Base-by-base conservation (phyloP, 345 rosid genomes). In the Alliaria petiolata region DNA sequence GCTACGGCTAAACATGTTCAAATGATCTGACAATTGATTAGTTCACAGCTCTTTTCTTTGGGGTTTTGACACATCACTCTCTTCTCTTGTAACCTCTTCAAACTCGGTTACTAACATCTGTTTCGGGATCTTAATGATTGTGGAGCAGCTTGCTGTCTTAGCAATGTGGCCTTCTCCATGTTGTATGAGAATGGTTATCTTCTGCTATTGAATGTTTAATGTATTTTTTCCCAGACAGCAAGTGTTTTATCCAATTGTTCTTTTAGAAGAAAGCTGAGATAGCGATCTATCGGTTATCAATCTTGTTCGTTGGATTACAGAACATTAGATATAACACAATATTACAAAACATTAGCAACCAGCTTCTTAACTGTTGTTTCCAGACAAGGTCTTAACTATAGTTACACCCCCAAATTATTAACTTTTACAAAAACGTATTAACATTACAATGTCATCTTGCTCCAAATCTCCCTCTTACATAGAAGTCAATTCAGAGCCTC, bases 311-410 rank as follows among this genome's bases (percentile, higher is more conserved):
- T n/a, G n/a, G n/a, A n/a, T n/a, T n/a, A n/a, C 25, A 60, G 3
- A 62, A 62, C 40, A 36, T 35, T 4, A 31, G 12, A n/a, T 13
- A 15, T 13, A 16, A 34, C 14, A 39, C 30, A 51, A 50, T 2
- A 51, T 34, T 65, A 36, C 70, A 20, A 12, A 35, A 72, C 58
- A 54, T 35, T 4, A 55, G 47, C 63, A 49, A 22, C 40, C 17
- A 3, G 65, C 66, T 62, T 12, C 36, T 46, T 38, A 33, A 59
- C 14, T 59, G 49, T 12, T 42, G 49, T 50, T 74, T 67, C 46
- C 67, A 74, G 60, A 42, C 49, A 43, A 22, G 62, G 78, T 67
- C 74, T 34, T 52, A 15, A n/a, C 73, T 60, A 52, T 26, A 51
- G 57, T 62, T 75, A 67, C 78, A 75, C 52, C 1, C 50, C 62